These are phyloP conservation scores for Vigna reflexopilosa DNA, from an alignment of 306 rosid species.

Conservation along the genomic window DNA sequence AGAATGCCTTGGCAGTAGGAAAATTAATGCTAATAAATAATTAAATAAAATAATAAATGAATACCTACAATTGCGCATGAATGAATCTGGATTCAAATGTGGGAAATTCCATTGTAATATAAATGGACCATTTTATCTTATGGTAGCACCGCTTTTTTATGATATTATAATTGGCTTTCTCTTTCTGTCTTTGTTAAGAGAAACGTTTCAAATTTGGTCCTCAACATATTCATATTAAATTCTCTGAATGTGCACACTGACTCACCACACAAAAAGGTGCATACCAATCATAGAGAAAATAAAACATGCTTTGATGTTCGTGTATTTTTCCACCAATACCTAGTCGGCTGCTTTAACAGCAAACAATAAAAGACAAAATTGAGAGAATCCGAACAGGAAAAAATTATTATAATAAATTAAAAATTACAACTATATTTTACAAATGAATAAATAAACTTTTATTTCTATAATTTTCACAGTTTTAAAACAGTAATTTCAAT, in stretches of 20 bases:
- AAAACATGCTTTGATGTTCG: too few relatives aligned
- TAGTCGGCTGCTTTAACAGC: too few relatives aligned
- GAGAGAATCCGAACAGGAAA: too few relatives aligned
- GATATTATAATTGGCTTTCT: background rate
- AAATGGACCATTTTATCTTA: background rate
- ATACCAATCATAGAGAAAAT: too few relatives aligned
- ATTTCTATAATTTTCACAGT: too few relatives aligned
- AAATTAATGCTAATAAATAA: background rate
- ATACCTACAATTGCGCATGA: background rate
- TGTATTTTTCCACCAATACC: too few relatives aligned
- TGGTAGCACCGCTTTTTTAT: background rate
- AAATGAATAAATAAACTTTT: too few relatives aligned
- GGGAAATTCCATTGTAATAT: slow-evolving; percentile 5
- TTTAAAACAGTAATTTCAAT: too few relatives aligned
- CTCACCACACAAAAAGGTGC: background rate
- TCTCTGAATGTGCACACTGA: background rate
- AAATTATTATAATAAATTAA: too few relatives aligned
- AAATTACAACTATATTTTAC: too few relatives aligned
- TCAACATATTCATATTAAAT: background rate
- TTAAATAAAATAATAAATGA: background rate
- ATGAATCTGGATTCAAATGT: slow-evolving; percentile 21
- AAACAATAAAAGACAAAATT: too few relatives aligned
- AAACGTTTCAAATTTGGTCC: slow-evolving; percentile 25
- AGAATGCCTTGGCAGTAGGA: background rate
- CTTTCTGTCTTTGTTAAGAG: background rate